These are phyloP conservation scores for Prunus fruticosa DNA, from an alignment of 306 rosid species.

Conservation along the genomic window DNA sequence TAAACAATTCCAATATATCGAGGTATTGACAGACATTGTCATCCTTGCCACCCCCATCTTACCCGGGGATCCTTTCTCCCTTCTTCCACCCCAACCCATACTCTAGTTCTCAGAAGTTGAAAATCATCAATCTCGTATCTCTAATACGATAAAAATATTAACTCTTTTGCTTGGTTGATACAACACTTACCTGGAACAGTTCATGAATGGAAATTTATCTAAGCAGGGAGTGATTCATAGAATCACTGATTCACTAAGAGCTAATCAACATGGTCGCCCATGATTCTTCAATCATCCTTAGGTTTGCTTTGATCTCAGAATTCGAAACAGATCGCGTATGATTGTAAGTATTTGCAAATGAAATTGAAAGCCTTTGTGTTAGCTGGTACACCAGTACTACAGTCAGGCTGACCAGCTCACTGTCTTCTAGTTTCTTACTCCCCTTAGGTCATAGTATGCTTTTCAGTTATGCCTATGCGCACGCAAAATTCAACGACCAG, in stretches of 20 bases:
- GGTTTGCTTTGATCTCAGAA: neutral
- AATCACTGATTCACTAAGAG: neutral
- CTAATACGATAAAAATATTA: neutral
- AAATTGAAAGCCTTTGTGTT: neutral
- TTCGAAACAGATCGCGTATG: neutral
- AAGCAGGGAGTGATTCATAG: neutral
- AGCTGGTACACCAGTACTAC: neutral
- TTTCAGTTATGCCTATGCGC: neutral
- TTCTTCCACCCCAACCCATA: neutral
- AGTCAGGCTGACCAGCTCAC: neutral
- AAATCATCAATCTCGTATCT: neutral
- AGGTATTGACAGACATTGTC: neutral
- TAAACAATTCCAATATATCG: no score
- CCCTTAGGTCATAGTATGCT: neutral
- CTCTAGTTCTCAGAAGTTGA: neutral
- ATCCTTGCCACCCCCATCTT: neutral
- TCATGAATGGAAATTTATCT: neutral
- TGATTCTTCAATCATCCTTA: neutral
- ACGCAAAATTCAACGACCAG: no score
- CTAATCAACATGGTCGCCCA: neutral
- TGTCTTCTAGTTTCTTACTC: neutral
- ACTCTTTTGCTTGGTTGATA: neutral
- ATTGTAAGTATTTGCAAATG: no score
- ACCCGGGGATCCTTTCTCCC: neutral
- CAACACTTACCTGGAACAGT: neutral